Base-by-base conservation (phyloP, 345 rosid genomes). In the Schrenkiella parvula region DNA sequence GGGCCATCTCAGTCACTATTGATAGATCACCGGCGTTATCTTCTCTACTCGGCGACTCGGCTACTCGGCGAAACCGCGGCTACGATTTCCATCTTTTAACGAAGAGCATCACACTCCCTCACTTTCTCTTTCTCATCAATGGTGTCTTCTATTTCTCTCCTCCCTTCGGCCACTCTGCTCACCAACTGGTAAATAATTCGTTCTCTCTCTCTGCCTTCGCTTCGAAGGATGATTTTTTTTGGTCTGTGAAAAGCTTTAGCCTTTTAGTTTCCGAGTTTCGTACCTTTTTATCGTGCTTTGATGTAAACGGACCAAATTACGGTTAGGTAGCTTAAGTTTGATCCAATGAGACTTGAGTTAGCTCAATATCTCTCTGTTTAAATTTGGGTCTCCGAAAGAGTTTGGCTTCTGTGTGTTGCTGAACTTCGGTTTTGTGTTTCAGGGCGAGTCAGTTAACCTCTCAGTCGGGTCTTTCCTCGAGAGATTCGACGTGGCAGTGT, bases 111-210 rank as follows among this genome's bases (percentile, higher is more conserved):
- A 76, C 64, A 32, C 41, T 47, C 4, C 14, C 65, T 21, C 34
- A 9, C 4, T 52, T 23, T 19, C 65, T 64, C 68, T 52, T 34
- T 43, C 18, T 31, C 76, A 57, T 32, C 70, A 60, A 84, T 81
- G 87, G 82, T 73, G 55, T 37, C 81, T 41, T 64, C 79, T 61
- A 10, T 75, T 46, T 71, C 78, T 67, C 70, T 65, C 5, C 71
- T 73, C 9, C 60, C 78, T 66, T 55, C 76, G 15, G 37, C 79
- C 32, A 52, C 81, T 58, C 37, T 63, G 13, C 42, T 76, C 78
- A 55, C 38, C 57, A 43, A 29, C 66, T 66, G 81, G 90, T 86
- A 68, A 51, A 54, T 26, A 18, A 13, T 68, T 31, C 64, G 37
- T 8, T 14, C 21, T 47, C 57, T 47, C 57, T 62, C 39, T 75